A percentile compares a stretch with the other conserved stretches of the same genome.
Evolutionary conservation across 1,139 yeast genomes (phyloP).

Genomic region (Starmera stellimalicola): DNA sequence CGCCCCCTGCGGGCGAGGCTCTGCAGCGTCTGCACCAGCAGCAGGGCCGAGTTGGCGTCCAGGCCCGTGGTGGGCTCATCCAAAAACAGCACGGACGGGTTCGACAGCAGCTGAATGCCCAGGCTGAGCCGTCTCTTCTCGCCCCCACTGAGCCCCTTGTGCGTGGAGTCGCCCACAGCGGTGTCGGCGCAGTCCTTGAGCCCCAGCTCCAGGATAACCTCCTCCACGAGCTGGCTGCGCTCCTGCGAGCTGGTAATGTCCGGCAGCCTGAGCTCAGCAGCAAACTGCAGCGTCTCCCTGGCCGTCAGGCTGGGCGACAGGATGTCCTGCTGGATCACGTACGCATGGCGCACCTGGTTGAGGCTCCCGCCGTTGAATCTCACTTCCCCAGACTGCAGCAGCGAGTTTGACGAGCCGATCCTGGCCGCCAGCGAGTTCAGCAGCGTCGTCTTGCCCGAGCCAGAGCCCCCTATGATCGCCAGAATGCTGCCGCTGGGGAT

Average conservation of each 20-base stretch:
- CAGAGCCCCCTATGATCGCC: constrained; percentile 81
- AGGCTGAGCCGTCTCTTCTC: constrained; percentile 72
- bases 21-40: constrained; percentile 53
- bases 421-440: constrained; percentile 64
- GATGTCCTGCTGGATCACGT: constrained; percentile 71
- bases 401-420: constrained; percentile 20
- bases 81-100: constrained; percentile 66
- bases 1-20: constrained; percentile 53
- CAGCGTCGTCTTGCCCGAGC: constrained; percentile 80
- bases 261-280: constrained; percentile 58
- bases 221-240: constrained; percentile 43
- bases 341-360: constrained; percentile 32
- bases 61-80: constrained; percentile 91
- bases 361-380: constrained; percentile 15
- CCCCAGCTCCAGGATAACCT: constrained; percentile 54
- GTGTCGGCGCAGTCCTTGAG: constrained; percentile 72
- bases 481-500: constrained; percentile 40
- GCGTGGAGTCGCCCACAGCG: constrained; percentile 59
- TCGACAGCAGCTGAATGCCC: constrained; percentile 68
- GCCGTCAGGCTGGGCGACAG: constrained; percentile 65
- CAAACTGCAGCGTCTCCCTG: constrained; percentile 56
- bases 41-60: constrained; percentile 68
- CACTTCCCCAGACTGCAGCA: constrained; percentile 31
- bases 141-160: constrained; percentile 81
- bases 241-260: constrained; percentile 28